A percentile compares a stretch with the other conserved stretches of the same genome.
phyloP scores from a whole-genome alignment of 768 basidiomycete genomes.

The Leucosporidium creatinivorum region DNA sequence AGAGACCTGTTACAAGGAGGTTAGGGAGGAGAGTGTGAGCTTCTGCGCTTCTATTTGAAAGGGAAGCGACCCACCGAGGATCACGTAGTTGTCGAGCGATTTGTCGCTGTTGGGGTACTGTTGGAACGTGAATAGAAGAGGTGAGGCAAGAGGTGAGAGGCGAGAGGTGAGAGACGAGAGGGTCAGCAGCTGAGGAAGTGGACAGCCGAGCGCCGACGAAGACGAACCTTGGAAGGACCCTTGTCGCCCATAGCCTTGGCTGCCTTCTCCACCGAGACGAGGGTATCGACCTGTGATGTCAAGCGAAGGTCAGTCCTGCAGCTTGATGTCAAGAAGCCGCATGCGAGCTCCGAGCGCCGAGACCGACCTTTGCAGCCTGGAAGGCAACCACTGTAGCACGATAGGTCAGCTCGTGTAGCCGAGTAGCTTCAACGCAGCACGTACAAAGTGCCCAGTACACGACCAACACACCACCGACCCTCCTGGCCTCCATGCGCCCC shows the following conservation, averaged over 20 bases:
- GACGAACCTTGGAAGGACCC: background rate
- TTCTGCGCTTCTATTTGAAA: too few relatives aligned
- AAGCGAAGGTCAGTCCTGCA: background rate
- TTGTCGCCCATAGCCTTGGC: background rate
- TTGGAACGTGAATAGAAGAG: too few relatives aligned
- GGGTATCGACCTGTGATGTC: background rate
- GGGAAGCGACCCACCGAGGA: background rate
- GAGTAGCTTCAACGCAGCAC: background rate
- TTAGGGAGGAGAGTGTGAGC: too few relatives aligned
- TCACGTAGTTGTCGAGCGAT: background rate
- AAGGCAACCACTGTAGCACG: background rate
- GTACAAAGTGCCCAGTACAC: background rate
- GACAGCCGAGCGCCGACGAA: background rate
- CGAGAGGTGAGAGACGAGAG: too few relatives aligned
- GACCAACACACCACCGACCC: background rate
- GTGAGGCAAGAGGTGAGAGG: too few relatives aligned
- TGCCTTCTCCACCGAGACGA: background rate
- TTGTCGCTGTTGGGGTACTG: conserved; percentile 1
- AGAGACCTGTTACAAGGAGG: background rate
- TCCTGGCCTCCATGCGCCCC: background rate
- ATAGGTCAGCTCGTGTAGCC: background rate
- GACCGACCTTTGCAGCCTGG: background rate
- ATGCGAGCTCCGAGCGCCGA: too few relatives aligned
- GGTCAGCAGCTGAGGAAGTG: background rate
- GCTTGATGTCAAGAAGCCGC: too few relatives aligned